Conservation (phyloP, 129 eudicot genomes). For the Gnaphalium uliginosum region DNA sequence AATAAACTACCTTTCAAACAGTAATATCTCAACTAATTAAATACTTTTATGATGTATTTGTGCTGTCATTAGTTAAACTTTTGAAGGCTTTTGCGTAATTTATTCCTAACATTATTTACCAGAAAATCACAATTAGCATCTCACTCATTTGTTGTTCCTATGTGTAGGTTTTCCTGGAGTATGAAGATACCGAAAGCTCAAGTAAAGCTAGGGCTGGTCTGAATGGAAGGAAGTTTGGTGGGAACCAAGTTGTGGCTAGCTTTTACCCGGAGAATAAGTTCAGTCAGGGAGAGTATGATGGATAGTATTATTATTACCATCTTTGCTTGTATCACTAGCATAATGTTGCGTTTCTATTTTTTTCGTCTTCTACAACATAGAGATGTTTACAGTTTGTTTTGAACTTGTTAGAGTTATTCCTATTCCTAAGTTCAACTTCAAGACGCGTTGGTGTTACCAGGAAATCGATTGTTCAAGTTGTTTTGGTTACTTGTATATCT, state of each 20-base stretch:
- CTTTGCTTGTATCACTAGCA: slow-evolving; percentile 26
- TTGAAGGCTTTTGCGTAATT: not conserved
- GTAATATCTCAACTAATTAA: too few relatives aligned
- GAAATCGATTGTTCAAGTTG: not conserved
- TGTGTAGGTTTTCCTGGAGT: slow-evolving; percentile 83
- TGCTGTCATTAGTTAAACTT: not conserved
- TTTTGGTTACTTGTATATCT: not conserved
- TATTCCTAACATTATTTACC: not conserved
- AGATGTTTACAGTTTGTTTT: not conserved
- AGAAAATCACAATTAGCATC: not conserved
- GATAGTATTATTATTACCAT: slow-evolving; percentile 26
- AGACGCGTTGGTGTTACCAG: not conserved
- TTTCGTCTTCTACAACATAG: not conserved
- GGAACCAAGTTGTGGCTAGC: slow-evolving; percentile 88
- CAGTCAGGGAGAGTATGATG: slow-evolving; percentile 73
- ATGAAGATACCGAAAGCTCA: slow-evolving; percentile 65
- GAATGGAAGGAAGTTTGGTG: slow-evolving; percentile 91
- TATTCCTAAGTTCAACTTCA: not conserved
- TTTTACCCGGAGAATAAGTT: slow-evolving; percentile 82
- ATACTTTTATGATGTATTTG: not conserved
- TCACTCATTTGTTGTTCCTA: not conserved
- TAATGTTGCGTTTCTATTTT: not conserved
- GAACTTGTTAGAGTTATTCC: not conserved
- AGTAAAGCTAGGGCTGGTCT: slow-evolving; percentile 78
- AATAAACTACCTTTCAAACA: too few relatives aligned